Percentiles rank a stretch among this genome's conserved stretches.
phyloP scores from a whole-genome alignment of 495 filamentous ascomycete species.

The Apiosordaria backusii region DNA sequence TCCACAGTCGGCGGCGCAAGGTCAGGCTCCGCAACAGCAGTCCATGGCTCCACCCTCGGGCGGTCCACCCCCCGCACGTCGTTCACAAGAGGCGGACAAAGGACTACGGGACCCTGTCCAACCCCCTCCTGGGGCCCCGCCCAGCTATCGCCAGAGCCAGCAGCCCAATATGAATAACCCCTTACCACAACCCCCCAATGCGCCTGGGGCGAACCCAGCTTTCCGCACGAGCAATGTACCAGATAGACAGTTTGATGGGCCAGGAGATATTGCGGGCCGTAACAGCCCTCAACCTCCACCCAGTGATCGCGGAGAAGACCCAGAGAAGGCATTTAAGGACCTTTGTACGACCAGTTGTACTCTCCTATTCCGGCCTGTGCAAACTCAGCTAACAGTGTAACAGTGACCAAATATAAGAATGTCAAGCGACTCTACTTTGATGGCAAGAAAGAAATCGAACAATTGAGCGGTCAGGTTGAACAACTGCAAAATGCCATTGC shows the following conservation, averaged over 20 bases:
- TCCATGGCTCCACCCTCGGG: slow-evolving; percentile 51
- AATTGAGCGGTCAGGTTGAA: slow-evolving; percentile 83
- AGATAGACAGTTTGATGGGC: slow-evolving; percentile 40
- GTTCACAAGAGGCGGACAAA: slow-evolving; percentile 43
- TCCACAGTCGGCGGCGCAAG: slow-evolving; percentile 27
- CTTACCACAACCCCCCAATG: slow-evolving; percentile 40
- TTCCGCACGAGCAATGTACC: slow-evolving; percentile 40
- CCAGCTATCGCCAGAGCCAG: slow-evolving; percentile 48
- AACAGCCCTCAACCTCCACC: slow-evolving; percentile 58
- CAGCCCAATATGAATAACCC: slow-evolving; percentile 42
- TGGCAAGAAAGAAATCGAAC: slow-evolving; percentile 83
- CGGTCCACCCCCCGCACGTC: slow-evolving; percentile 42
- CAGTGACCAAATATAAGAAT: slow-evolving; percentile 94
- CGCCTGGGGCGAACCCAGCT: slow-evolving; percentile 30
- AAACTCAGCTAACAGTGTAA: slow-evolving; percentile 11
- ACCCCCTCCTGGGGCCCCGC: slow-evolving; percentile 44
- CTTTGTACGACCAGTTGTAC: slow-evolving; percentile 51
- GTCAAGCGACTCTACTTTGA: slow-evolving; percentile 98
- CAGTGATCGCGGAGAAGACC: slow-evolving; percentile 49
- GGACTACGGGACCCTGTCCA: slow-evolving; percentile 40
- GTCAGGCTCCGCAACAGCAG: slow-evolving; percentile 37
- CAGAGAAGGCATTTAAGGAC: slow-evolving; percentile 58
- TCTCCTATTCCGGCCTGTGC: background rate
- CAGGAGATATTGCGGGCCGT: slow-evolving; percentile 49
- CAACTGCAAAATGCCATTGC: slow-evolving; percentile 94